Conservation (phyloP, 805 yeast genomes). For the Spathaspora sp. region DNA sequence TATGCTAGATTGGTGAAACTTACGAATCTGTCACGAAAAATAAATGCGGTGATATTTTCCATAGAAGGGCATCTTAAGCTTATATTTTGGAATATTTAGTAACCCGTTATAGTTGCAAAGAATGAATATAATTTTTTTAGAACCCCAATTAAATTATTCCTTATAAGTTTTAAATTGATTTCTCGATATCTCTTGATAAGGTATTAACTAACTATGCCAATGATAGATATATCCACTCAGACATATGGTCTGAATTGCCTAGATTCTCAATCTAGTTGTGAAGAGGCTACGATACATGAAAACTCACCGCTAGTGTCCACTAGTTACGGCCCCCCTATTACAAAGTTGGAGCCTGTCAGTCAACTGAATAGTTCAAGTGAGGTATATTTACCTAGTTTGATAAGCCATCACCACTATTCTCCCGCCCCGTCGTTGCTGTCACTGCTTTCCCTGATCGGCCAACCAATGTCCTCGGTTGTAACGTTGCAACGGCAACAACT, state of each 20-base stretch:
- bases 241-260: not conserved
- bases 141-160: not conserved
- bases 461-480: not conserved
- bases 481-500: not conserved
- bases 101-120: not conserved
- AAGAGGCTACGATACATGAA: not conserved
- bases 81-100: not conserved
- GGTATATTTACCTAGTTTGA: not conserved
- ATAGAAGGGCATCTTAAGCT: not conserved
- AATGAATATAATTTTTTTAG: not conserved
- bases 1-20: not conserved
- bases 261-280: not conserved
- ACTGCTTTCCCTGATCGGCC: not conserved
- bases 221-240: not conserved
- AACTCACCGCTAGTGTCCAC: not conserved
- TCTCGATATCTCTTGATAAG: not conserved
- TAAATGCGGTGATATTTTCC: not conserved
- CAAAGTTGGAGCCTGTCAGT: not conserved
- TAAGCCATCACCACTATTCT: not conserved
- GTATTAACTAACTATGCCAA: not conserved
- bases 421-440: constrained; percentile 2
- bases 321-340: not conserved
- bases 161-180: not conserved
- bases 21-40: not conserved
- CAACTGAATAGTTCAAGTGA: not conserved